Evolutionary conservation across 2,329 filamentous ascomycete species (phyloP), one percentile per base, ranked within the genome.

Genomic region (Rutstroemia sydowiana): DNA sequence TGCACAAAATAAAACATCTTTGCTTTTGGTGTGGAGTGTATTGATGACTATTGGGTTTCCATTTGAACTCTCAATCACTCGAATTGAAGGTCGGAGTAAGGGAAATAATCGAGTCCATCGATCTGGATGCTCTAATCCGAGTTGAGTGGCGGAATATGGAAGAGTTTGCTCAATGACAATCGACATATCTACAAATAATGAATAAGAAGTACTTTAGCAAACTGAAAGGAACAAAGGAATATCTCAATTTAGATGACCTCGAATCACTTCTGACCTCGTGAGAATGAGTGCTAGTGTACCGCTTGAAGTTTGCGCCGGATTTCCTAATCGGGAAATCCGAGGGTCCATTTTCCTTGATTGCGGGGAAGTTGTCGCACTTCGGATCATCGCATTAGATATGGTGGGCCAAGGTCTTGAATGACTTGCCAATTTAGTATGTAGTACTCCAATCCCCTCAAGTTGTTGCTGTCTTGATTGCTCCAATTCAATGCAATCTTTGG

Each of bases 51-150:
- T 40, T 14, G 52, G 31, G 20, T 54, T 47, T 2, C 53, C 55
- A 42, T 37, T 52, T 14, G 47, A 28, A 8, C 40, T 53, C 10
- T 56, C 45, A 21, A 61, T 41, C 4, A 41, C 43, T 48, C 52
- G 60, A 49, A 55, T 49, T 7, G 59, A 58, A 32, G 61, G 61
- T 13, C 59, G 53, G 41, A 63, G 61, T n/a, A 63, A 52, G n/a
- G 58, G 57, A 51, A 61, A 57, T 8, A 63, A 52, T 7, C 59
- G 51, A 42, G 34, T 55, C 61, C 61, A 63, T 52, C 57, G 47
- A 30, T 47, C 42, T n/a, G 57, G 47, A 40, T 59, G 54, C 6
- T 57, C 54, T 31, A 62, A 52, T 20, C 57, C 26, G 20, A 63
- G 58, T 13, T 59, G 46, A 21, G 54, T 34, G 14, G 45, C 20